Evolutionary conservation across 2,329 filamentous ascomycete species (phyloP).

Genomic region (Aspergillus caelatus): DNA sequence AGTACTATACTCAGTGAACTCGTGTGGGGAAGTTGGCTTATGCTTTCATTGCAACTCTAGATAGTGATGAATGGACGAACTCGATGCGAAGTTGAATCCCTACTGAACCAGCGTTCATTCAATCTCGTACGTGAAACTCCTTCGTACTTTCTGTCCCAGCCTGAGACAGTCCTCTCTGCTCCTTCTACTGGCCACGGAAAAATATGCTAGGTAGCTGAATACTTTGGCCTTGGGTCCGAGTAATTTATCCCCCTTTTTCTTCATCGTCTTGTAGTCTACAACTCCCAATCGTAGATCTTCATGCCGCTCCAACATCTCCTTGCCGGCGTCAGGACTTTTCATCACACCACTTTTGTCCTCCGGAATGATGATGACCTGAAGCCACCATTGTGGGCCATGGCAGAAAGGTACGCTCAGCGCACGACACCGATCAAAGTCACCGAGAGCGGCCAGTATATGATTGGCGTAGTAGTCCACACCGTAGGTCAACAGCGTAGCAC

Average conservation of each 20-base stretch:
- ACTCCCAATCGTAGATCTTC: neutral
- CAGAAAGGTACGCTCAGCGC: constrained; percentile 1
- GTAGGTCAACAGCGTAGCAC: neutral
- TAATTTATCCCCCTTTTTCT: constrained; percentile 8
- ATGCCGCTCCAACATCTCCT: constrained; percentile 5
- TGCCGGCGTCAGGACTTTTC: constrained; percentile 2
- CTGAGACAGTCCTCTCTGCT: constrained; percentile 6
- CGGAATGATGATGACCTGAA: constrained; percentile 3
- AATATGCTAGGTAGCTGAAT: constrained; percentile 7
- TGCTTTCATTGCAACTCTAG: neutral
- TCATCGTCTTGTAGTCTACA: constrained; percentile 3
- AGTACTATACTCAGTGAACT: neutral
- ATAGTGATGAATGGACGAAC: neutral
- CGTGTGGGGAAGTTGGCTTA: neutral
- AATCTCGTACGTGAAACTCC: constrained; percentile 7
- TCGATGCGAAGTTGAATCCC: neutral
- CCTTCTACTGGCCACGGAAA: neutral
- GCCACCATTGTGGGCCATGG: constrained; percentile 1
- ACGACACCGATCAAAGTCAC: neutral
- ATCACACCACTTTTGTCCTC: constrained; percentile 4
- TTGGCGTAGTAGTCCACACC: constrained; percentile 5
- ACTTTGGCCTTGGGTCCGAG: constrained; percentile 5
- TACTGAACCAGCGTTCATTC: constrained; percentile 3
- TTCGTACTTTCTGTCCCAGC: constrained; percentile 5
- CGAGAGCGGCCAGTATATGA: constrained; percentile 1